phyloP scores from a whole-genome alignment of 306 rosid species.

The Casuarina cunninghamiana region DNA sequence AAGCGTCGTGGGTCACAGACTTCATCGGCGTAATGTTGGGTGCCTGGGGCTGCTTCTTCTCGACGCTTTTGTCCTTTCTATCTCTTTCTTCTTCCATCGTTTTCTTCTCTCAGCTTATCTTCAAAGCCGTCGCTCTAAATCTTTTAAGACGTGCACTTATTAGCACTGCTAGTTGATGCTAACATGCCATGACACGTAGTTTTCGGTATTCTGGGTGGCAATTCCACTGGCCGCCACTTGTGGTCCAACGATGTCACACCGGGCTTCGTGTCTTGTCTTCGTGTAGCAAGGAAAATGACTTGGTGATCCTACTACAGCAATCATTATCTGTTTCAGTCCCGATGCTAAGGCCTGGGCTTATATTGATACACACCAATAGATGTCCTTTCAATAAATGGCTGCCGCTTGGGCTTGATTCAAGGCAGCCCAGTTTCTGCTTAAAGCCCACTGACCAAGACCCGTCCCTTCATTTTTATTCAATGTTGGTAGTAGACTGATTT shows the following conservation, averaged over 20 bases:
- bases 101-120: background rate
- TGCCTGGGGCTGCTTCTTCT: slow-evolving; percentile 31
- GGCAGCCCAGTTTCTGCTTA: no score
- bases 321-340: no score
- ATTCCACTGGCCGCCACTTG: background rate
- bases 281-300: background rate
- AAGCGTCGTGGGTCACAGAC: slow-evolving; percentile 55
- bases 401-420: no score
- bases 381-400: no score
- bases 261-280: background rate
- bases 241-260: background rate
- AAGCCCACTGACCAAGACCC: no score
- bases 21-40: slow-evolving; percentile 58
- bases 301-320: no score
- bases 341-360: no score
- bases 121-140: background rate
- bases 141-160: background rate
- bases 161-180: background rate
- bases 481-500: no score
- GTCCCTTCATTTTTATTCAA: no score
- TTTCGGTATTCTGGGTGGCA: background rate
- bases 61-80: slow-evolving; percentile 17
- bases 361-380: no score
- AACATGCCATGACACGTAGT: background rate
- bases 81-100: background rate